Conservation (phyloP, 78 protist genomes). For the Dictyostelium citrinum region DNA sequence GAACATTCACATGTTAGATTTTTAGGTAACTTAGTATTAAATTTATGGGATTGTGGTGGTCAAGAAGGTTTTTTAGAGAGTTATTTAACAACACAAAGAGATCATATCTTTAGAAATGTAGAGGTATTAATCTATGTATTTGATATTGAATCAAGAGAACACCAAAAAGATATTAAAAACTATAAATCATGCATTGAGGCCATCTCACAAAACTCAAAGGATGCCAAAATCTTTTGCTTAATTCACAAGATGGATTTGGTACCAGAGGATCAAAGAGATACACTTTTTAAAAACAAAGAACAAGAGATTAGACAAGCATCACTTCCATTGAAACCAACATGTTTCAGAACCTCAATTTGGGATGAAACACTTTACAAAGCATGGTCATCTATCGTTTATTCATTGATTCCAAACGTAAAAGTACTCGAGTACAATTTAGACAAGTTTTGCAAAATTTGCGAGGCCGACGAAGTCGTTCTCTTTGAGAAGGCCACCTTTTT, state of each 20-base stretch:
- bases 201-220: constrained; percentile 82
- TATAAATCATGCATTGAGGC: constrained; percentile 92
- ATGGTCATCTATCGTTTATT: constrained; percentile 94
- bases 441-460: constrained; percentile 90
- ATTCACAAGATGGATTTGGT: constrained; percentile 99
- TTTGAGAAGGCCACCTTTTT: constrained; percentile 95
- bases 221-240: constrained; percentile 93
- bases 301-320: constrained; percentile 84
- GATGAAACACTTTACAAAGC: constrained; percentile 98
- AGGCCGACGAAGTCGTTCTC: constrained; percentile 97
- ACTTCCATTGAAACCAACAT: constrained; percentile 77
- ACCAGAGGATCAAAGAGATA: constrained; percentile 87
- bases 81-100: constrained; percentile 94
- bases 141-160: constrained; percentile 92
- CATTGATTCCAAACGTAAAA: constrained; percentile 94
- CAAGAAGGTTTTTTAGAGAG: constrained; percentile 97
- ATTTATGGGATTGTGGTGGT: constrained; percentile 99
- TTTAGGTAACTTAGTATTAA: constrained; percentile 97
- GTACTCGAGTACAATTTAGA: constrained; percentile 86
- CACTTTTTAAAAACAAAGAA: constrained; percentile 75
- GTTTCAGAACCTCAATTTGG: constrained; percentile 97
- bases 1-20: constrained; percentile 98
- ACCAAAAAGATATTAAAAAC: constrained; percentile 89
- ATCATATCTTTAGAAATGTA: constrained; percentile 98
- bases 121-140: constrained; percentile 96